phyloP scores from a whole-genome alignment of 257 asterid genomes.

The Solanum stenotomum region DNA sequence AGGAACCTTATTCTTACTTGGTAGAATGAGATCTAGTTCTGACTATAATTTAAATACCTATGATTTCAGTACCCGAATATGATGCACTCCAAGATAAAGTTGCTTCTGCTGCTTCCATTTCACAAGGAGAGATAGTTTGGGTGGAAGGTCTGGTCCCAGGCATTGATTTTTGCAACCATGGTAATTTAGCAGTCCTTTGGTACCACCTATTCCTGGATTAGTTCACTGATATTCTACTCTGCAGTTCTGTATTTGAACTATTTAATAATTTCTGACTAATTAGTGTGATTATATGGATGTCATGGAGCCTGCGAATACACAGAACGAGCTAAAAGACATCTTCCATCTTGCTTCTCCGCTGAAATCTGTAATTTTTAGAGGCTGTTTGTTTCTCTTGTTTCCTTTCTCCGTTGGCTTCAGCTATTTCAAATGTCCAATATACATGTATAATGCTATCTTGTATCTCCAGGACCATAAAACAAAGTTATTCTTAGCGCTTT shows the following conservation, averaged over 20 bases:
- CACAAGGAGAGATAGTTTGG: constrained; percentile 56
- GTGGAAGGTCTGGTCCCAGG: constrained; percentile 98
- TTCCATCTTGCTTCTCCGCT: neutral
- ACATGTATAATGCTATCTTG: neutral
- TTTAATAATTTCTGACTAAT: neutral
- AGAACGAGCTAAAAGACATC: neutral
- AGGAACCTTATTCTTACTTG: neutral
- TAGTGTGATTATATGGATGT: neutral
- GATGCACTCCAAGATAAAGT: constrained; percentile 24
- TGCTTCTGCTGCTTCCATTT: constrained; percentile 25
- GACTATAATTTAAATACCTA: neutral
- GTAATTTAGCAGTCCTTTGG: constrained; percentile 23
- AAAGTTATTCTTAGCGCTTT: neutral
- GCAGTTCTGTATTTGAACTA: neutral
- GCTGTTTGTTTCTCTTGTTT: neutral
- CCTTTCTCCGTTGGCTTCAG: neutral
- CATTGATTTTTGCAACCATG: constrained; percentile 98
- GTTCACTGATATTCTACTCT: neutral
- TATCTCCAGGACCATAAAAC: neutral
- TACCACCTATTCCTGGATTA: neutral
- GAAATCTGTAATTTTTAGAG: neutral
- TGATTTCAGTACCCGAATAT: constrained; percentile 4
- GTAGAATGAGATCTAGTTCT: neutral
- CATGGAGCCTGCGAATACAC: neutral
- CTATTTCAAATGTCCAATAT: neutral